A percentile compares a stretch with the other conserved stretches of the same genome.
Conservation (phyloP, 306 rosid genomes). For the Lathyrus sativus region DNA sequence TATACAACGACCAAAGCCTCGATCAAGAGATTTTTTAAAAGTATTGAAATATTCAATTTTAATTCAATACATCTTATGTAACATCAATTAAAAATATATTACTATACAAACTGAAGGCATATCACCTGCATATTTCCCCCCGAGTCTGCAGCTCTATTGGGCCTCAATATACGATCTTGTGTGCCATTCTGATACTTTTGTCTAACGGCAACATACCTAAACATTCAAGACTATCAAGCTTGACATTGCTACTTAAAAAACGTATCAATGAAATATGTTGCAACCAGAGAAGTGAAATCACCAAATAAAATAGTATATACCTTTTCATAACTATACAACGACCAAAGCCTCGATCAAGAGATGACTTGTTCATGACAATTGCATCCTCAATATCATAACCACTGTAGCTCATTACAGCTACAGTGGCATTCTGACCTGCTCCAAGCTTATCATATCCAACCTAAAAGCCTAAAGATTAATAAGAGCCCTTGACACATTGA, state of each 20-base stretch:
- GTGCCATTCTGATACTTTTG: conserved; percentile 68
- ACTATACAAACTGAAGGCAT: too few relatives aligned
- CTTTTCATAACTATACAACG: conserved; percentile 94
- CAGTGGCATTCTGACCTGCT: conserved; percentile 98
- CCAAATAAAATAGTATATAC: conserved; percentile 41
- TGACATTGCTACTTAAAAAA: conserved; percentile 26
- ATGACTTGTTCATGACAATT: conserved; percentile 94
- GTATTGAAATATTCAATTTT: too few relatives aligned
- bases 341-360: conserved; percentile 99
- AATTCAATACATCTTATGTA: too few relatives aligned
- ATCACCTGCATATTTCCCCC: conserved; percentile 68
- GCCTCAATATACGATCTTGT: conserved; percentile 71
- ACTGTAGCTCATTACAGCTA: conserved; percentile 98
- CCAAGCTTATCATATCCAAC: conserved; percentile 98
- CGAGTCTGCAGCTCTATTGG: conserved; percentile 50
- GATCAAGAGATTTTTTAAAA: too few relatives aligned
- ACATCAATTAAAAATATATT: too few relatives aligned
- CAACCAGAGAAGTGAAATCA: conserved; percentile 38
- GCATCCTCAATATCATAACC: conserved; percentile 99
- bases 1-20: too few relatives aligned
- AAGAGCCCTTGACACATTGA: not conserved
- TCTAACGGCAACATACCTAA: conserved; percentile 56
- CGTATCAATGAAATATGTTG: conserved; percentile 12
- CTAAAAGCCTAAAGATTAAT: conserved; percentile 48
- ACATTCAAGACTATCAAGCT: conserved; percentile 35